Evolutionary conservation across 163 green algal species (phyloP).

Genomic region (Scenedesmus sp.): DNA sequence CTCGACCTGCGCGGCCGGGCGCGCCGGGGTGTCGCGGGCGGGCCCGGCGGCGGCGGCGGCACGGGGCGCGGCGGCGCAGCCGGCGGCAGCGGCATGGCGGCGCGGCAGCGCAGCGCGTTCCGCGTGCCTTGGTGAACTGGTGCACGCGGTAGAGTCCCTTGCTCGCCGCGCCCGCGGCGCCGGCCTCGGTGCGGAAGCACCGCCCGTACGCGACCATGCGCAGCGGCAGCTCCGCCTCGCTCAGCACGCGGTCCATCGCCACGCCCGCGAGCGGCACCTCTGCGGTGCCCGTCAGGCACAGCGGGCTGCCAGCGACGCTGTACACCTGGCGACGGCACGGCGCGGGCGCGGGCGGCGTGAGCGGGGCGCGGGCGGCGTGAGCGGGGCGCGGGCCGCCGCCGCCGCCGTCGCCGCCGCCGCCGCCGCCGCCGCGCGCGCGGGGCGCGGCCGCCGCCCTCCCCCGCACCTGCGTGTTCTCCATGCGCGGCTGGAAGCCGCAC

Average conservation of each 20-base stretch:
- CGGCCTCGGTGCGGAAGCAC: constrained; percentile 98
- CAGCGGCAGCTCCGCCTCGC: constrained; percentile 81
- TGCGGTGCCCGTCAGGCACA: constrained; percentile 96
- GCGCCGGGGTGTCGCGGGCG: too few relatives aligned
- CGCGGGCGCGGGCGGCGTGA: too few relatives aligned
- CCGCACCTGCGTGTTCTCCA: constrained; percentile 89
- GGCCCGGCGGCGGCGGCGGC: background rate
- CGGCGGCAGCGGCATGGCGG: background rate
- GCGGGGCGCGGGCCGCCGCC: too few relatives aligned
- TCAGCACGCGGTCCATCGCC: constrained; percentile 85
- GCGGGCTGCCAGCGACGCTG: constrained; percentile 72
- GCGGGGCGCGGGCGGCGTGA: too few relatives aligned
- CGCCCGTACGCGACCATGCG: constrained; percentile 90
- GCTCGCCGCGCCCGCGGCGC: constrained; percentile 75
- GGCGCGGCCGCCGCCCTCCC: background rate
- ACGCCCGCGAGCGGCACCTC: constrained; percentile 92
- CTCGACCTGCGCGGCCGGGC: constrained; percentile 73
- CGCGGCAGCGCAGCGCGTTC: too few relatives aligned
- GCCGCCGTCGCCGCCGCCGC: too few relatives aligned
- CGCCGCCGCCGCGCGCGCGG: too few relatives aligned
- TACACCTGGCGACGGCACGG: constrained; percentile 80
- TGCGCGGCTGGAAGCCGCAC: constrained; percentile 97
- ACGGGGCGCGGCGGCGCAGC: constrained; percentile 12
- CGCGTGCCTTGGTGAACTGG: constrained; percentile 96
- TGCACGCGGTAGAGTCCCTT: constrained; percentile 97